phyloP scores from a whole-genome alignment of 2,329 filamentous ascomycete species.

The Monilinia fructicola region DNA sequence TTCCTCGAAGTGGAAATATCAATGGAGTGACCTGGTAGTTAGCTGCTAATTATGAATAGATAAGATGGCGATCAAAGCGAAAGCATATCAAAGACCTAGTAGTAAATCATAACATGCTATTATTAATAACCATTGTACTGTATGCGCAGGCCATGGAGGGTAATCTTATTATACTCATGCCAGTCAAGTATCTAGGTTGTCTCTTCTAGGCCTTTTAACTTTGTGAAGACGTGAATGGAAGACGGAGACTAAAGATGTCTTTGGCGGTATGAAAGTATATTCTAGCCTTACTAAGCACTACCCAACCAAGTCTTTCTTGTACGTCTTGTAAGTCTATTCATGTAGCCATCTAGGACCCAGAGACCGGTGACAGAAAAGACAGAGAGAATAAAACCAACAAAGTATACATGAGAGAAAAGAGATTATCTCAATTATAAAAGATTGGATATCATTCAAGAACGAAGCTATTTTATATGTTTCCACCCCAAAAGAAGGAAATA shows the following conservation, averaged over 20 bases:
- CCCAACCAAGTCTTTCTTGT: too few species aligned
- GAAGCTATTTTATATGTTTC: too few species aligned
- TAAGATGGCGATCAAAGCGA: conserved; percentile 7
- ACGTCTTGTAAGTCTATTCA: too few species aligned
- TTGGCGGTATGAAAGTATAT: background rate
- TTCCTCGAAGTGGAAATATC: background rate
- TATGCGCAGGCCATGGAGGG: too few species aligned
- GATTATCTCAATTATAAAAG: too few species aligned
- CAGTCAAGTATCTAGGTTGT: background rate
- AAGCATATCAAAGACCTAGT: background rate
- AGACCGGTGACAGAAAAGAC: too few species aligned
- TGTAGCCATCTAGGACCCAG: too few species aligned
- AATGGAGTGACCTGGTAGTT: background rate
- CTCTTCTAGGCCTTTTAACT: background rate
- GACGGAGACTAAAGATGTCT: background rate
- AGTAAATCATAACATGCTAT: background rate
- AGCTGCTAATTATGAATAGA: background rate
- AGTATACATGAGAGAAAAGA: too few species aligned
- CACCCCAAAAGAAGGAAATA: too few species aligned
- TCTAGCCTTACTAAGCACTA: background rate
- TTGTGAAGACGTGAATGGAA: background rate
- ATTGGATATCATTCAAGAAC: too few species aligned
- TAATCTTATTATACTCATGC: conserved; percentile 5
- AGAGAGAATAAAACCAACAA: too few species aligned
- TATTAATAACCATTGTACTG: background rate